Evolutionary conservation across 2,329 filamentous ascomycete genomes (phyloP), one percentile per base, ranked within the genome.

Genomic region (Endoconidiophora polonica): DNA sequence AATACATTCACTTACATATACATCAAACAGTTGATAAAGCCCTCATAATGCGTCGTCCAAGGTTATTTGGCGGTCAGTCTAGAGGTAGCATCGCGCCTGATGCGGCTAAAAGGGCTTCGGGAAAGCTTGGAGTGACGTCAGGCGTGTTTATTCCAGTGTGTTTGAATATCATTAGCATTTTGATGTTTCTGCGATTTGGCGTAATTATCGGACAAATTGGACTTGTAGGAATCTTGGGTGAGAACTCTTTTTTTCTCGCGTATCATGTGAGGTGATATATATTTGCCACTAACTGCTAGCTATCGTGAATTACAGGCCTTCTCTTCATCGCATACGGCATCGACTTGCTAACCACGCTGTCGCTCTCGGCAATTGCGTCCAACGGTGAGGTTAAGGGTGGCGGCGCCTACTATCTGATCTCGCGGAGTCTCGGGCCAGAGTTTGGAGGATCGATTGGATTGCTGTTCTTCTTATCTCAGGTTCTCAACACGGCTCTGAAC

Each of bases 161-260:
- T 54, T 69, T 93, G 56, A 94, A 91, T 63, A 86, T 94, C 40
- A 67, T 93, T 56, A 90, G 84, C 58, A 93, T 94, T 63, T 73
- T 94, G 54, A 93, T 94, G 85, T 94, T 94, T 65, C 70, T 94
- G 58, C 77, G 86, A 20, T 94, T 94, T 62, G 86, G 86, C 20
- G 79, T 86, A 58, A 84, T 94, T 52, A 69, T 93, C 20, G 86
- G 86, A 6, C 82, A 90, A 60, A 74, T 82, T 55, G 86, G 86
- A 20, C 69, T 93, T 42, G 56, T 90, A 41, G 86, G 85, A 46
- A 91, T 87, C 63, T 68, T 93, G 60, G 82, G 83, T 84, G 67
- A 62, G 70, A 60, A 14, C 2, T 9, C 6, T 43, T n/a, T 23
- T 38, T 14, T 51, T 3, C 10, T 24, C 5, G 36, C 7, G 7